Evolutionary conservation across 345 rosid genomes (phyloP), one percentile per base, ranked within the genome.

Genomic region (Lepidium didymum): DNA sequence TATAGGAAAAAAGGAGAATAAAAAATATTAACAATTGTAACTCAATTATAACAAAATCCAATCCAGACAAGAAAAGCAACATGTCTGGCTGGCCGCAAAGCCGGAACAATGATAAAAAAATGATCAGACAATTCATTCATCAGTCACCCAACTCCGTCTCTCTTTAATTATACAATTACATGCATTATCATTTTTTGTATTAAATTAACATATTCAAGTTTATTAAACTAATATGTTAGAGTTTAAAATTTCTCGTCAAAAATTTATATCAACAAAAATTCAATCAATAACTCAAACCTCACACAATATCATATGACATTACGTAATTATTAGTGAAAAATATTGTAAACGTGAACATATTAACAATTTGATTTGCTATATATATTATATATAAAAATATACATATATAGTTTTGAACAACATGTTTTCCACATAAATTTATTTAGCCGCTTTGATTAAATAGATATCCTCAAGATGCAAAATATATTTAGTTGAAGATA

Each of bases 61-160:
- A 46, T 35, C 19, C 47, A 46, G 56, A 68, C 47, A 56, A 46
- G 18, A 46, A 69, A 58, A 60, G 35, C 74, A 70, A 42, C 13
- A 42, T 52, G 68, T 61, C 37, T 70, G 55, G 75, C 43, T 62
- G 68, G 46, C 62, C 75, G 62, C 29, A 62, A 52, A 62, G 62
- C 62, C 68, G 55, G 75, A 42, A 34, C 62, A 35, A 51, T 52
- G 61, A 61, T 52, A 7, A 70, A 47, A 47, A 57, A 25, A 13
- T 8, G 34, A 49, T 49, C 41, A 47, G 50, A 58, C 58, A 69
- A 15, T 12, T 33, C 19, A 25, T 36, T 9, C 67, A 55, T 42
- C 54, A 42, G 54, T 55, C 71, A 42, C n/a, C 53, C 62, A 53
- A 66, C 21, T 31, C 40, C 31, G 42, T 18, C 23, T 18, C 14